Evolutionary conservation across 176 grass and related monocot species (phyloP).

Genomic region (Phragmites australis): DNA sequence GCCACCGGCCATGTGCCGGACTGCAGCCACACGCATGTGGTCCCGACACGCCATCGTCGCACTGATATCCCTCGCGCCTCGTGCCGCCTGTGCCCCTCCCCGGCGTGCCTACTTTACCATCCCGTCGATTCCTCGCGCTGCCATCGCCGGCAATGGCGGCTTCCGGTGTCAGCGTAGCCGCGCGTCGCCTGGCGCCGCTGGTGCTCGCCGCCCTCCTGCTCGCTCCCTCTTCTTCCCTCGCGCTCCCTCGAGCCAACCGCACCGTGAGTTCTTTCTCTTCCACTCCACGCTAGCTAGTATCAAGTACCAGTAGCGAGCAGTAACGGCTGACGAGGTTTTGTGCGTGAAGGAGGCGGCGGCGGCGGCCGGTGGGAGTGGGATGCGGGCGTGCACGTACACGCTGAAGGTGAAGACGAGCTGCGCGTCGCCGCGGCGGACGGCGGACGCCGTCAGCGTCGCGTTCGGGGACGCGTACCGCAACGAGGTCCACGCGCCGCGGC

Average conservation of each 20-base stretch:
- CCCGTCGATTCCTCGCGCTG: background rate
- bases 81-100: background rate
- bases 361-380: background rate
- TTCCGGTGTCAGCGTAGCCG: background rate
- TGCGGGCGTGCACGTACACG: constrained; percentile 53
- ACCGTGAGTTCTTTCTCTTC: background rate
- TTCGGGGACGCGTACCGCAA: constrained; percentile 82
- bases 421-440: constrained; percentile 54
- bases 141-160: background rate
- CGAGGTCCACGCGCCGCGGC: constrained; percentile 65
- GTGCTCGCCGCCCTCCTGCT: background rate
- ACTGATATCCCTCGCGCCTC: too few species aligned
- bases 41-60: background rate
- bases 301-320: too few species aligned
- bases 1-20: too few species aligned
- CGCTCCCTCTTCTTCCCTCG: background rate
- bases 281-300: too few species aligned
- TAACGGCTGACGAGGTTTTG: background rate
- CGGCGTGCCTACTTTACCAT: background rate
- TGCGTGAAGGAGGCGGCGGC: background rate
- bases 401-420: constrained; percentile 83
- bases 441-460: constrained; percentile 62
- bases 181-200: background rate
- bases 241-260: background rate
- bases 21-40: too few species aligned